These are phyloP conservation scores for Hemisphaericaspora xylanilytica DNA, from an alignment of 1,139 yeast species.

Conservation along the genomic window DNA sequence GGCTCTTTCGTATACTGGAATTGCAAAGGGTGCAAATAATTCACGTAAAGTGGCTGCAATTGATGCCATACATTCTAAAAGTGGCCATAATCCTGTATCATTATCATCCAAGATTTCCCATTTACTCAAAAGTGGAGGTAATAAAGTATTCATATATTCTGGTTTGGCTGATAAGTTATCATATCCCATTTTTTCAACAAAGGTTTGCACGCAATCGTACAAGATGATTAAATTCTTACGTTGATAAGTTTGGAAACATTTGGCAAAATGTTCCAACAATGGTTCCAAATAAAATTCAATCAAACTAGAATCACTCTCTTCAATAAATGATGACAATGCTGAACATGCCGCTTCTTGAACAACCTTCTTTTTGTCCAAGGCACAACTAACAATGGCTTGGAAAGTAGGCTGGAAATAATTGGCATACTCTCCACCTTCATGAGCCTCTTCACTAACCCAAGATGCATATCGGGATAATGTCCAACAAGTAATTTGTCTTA, in stretches of 20 bases:
- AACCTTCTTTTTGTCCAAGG: constrained; percentile 79
- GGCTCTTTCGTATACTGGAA: constrained; percentile 83
- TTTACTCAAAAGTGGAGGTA: constrained; percentile 78
- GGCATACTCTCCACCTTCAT: constrained; percentile 59
- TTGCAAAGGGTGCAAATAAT: constrained; percentile 83
- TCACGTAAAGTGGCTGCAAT: constrained; percentile 87
- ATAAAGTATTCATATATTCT: constrained; percentile 55
- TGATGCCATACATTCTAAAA: constrained; percentile 87
- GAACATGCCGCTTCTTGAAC: constrained; percentile 95
- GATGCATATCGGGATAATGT: constrained; percentile 79
- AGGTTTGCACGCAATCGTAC: constrained; percentile 90
- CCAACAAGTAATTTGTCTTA: constrained; percentile 94
- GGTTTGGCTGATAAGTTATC: constrained; percentile 54
- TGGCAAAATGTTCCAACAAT: constrained; percentile 64
- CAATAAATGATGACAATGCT: constrained; percentile 80
- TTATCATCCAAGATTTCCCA: constrained; percentile 76
- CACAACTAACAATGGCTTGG: constrained; percentile 69
- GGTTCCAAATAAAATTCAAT: constrained; percentile 50
- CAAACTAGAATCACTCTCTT: constrained; percentile 66
- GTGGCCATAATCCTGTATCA: constrained; percentile 86
- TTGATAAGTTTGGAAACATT: constrained; percentile 76
- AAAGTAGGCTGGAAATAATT: constrained; percentile 74
- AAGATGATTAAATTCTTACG: constrained; percentile 76
- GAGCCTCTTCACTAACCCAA: constrained; percentile 75
- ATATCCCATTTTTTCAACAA: constrained; percentile 71